phyloP scores from a whole-genome alignment of 2,329 filamentous ascomycete genomes.

The Pezicula carpinea region DNA sequence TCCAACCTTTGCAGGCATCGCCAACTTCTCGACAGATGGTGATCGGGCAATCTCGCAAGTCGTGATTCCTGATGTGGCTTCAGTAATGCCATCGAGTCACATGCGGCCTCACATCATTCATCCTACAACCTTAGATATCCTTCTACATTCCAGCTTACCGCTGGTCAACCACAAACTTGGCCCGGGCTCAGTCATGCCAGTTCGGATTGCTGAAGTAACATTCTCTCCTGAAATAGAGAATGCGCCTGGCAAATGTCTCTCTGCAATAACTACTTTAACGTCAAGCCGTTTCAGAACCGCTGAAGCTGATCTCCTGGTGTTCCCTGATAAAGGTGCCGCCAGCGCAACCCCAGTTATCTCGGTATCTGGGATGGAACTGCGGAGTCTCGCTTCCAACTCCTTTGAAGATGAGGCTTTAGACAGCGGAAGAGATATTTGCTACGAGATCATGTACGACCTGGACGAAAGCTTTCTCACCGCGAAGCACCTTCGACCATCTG shows the following conservation, averaged over 20 bases:
- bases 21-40: not conserved
- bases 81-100: constrained; percentile 2
- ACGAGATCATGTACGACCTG: not conserved
- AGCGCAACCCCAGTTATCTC: not conserved
- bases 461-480: not conserved
- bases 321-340: not conserved
- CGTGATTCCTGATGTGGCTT: constrained; percentile 2
- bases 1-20: constrained; percentile 3
- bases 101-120: constrained; percentile 44
- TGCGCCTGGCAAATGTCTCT: not conserved
- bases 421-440: not conserved
- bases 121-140: constrained; percentile 49
- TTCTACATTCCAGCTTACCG: constrained; percentile 21
- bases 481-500: not conserved
- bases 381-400: not conserved
- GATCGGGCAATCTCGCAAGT: not conserved
- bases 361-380: not conserved
- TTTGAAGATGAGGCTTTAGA: not conserved
- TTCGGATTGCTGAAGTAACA: constrained; percentile 30
- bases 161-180: constrained; percentile 29
- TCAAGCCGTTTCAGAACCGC: constrained; percentile 1
- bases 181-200: constrained; percentile 36
- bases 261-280: not conserved
- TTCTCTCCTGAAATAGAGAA: not conserved
- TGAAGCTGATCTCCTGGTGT: constrained; percentile 1